Percentiles rank a stretch among this genome's conserved stretches.
These are phyloP conservation scores for Scedosporium aurantiacum DNA, from an alignment of 2,329 filamentous ascomycete species.

Conservation along the genomic window DNA sequence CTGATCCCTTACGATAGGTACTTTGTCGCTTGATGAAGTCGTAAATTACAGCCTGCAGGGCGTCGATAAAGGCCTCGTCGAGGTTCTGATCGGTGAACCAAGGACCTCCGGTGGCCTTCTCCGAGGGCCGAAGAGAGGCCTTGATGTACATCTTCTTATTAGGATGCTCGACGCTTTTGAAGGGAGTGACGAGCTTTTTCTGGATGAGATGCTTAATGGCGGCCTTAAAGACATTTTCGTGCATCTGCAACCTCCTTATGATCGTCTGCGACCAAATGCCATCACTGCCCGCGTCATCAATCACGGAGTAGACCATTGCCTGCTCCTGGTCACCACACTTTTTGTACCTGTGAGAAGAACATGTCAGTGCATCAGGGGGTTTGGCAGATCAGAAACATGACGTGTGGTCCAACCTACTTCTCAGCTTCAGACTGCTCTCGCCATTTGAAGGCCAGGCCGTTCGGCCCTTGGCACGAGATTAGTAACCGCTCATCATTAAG, in stretches of 20 bases:
- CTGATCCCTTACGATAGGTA: conserved; percentile 44
- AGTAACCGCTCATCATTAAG: conserved; percentile 52
- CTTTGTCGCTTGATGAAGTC: conserved; percentile 61
- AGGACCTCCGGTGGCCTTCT: conserved; percentile 83
- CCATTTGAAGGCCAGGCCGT: conserved; percentile 45
- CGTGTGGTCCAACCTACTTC: conserved; percentile 35
- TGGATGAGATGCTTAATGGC: conserved; percentile 74
- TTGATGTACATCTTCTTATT: conserved; percentile 96
- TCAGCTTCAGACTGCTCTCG: conserved; percentile 48
- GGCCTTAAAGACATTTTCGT: conserved; percentile 71
- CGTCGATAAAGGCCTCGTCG: conserved; percentile 78
- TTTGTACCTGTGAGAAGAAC: conserved; percentile 35
- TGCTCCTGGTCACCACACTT: conserved; percentile 59
- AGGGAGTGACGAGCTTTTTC: conserved; percentile 73
- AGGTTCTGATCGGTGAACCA: conserved; percentile 91
- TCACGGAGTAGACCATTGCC: conserved; percentile 74
- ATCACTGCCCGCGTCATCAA: conserved; percentile 73
- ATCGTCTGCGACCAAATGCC: conserved; percentile 89
- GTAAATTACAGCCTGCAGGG: conserved; percentile 62
- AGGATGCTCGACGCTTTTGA: conserved; percentile 85
- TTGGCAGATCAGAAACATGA: not conserved
- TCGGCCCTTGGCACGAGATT: conserved; percentile 31
- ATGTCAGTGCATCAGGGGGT: too few relatives aligned
- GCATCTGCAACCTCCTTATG: conserved; percentile 67
- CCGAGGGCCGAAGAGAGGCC: conserved; percentile 68